Base-by-base conservation (phyloP, 805 yeast genomes). In the Metschnikowia santaceciliae region DNA sequence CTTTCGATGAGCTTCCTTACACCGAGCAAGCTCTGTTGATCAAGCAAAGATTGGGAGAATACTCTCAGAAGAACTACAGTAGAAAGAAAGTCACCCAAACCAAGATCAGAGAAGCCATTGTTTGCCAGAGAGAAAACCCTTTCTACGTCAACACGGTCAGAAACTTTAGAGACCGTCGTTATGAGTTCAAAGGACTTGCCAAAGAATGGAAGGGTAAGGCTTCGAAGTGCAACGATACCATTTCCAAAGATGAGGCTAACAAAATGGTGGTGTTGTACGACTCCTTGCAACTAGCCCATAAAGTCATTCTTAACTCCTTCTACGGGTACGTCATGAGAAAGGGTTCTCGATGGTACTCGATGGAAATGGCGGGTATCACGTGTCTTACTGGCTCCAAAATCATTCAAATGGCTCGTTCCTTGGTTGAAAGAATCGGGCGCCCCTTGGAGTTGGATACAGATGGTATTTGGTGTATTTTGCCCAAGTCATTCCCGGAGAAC, bases 351-450 rank as follows among this genome's bases (percentile, higher is more conserved):
- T 94, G 99, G 99, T 94, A 91, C 62, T 94, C 99, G 0, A 90
- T 94, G 94, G 99, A 94, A 68, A 94, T 95, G 99, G 99, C 99
- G 0, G 99, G 99, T 55, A 94, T 94, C 17, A 94, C 99, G 0
- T 95, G 99, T 77, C 76, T 91, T 45, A 94, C 99, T 0, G 99
- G 99, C 48, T 97, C 99, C 0, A 90, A 96, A 0, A 94, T 94
- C 60, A 94, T 94, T 74, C 98, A 95, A 69, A 88, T 92, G 94
- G 99, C 99, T 0, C 77, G 98, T 54, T 72, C 86, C 0, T 72
- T 94, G 52, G 97, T 94, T 13, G 98, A 92, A 65, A 75, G 97
- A 61, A 72, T 95, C 4, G 99, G 99, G 1, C 78, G 98, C 59
- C 99, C 99, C 0, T 73, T 94, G 53, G 99, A 94, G 64, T 79